These are phyloP conservation scores for Pelargonium citronellum DNA, from an alignment of 441 rosid genomes.

Conservation along the genomic window DNA sequence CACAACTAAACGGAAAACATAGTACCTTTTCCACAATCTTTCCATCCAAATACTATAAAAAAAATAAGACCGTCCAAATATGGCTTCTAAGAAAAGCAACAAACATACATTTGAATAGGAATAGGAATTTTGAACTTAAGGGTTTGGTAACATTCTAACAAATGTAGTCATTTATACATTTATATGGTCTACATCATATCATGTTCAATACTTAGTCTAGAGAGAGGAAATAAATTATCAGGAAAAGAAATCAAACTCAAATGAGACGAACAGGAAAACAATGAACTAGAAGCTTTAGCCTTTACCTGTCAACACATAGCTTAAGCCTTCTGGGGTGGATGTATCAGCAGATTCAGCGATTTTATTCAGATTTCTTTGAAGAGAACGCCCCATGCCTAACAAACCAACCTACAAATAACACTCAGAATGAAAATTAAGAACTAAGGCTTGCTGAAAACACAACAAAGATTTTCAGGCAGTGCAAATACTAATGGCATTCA, in stretches of 20 bases:
- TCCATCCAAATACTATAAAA: background rate
- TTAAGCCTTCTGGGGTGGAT: constrained; percentile 69
- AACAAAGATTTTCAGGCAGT: background rate
- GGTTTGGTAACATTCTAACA: background rate
- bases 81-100: background rate
- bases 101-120: background rate
- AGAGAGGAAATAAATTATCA: background rate
- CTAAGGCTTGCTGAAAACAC: constrained; percentile 6
- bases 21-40: background rate
- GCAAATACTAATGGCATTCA: constrained; percentile 11
- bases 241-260: background rate
- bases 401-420: constrained; percentile 56
- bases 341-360: constrained; percentile 80
- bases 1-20: background rate
- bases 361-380: constrained; percentile 72
- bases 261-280: background rate
- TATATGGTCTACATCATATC: background rate
- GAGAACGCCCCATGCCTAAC: constrained; percentile 70
- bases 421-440: background rate
- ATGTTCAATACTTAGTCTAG: background rate
- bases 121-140: background rate
- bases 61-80: background rate
- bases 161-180: background rate
- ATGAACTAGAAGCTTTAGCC: constrained; percentile 21
- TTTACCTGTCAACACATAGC: constrained; percentile 77